phyloP scores from a whole-genome alignment of 2,329 filamentous ascomycete genomes.

The Fusarium paranaense region DNA sequence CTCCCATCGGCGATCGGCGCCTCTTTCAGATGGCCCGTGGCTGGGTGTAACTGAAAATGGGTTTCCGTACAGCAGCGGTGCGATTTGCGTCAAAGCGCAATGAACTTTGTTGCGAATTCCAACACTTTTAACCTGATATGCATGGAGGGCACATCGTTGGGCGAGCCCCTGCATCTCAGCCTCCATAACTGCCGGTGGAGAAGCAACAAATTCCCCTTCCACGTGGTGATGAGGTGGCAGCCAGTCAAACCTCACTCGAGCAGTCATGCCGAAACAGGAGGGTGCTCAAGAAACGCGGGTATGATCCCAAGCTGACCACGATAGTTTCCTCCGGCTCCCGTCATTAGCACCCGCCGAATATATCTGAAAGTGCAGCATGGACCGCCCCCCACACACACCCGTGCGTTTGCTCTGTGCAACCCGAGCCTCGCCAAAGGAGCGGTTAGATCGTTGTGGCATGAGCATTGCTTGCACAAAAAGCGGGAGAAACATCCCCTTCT shows the following conservation, averaged over 20 bases:
- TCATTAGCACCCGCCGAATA: neutral
- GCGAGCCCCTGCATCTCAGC: slow-evolving; percentile 5
- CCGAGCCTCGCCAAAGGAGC: neutral
- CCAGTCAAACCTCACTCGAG: neutral
- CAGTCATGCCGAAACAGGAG: neutral
- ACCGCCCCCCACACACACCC: neutral
- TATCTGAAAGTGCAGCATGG: neutral
- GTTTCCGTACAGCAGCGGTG: slow-evolving; percentile 6
- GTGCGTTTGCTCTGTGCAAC: slow-evolving; percentile 1
- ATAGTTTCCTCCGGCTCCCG: neutral
- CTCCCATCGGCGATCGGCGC: slow-evolving; percentile 15
- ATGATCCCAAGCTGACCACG: neutral
- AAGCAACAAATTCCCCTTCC: neutral
- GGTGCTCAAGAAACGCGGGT: neutral
- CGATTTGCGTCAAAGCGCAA: neutral
- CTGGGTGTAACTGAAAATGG: slow-evolving; percentile 9
- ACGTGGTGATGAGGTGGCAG: slow-evolving; percentile 6
- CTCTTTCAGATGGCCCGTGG: slow-evolving; percentile 13
- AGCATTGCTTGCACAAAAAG: slow-evolving; percentile 4
- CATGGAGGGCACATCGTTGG: neutral
- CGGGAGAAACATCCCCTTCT: neutral
- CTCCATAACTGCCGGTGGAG: slow-evolving; percentile 5
- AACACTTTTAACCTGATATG: neutral
- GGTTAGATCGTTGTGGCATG: slow-evolving; percentile 1
- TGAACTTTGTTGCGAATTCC: neutral